These are phyloP conservation scores for Geranomyces michiganensis DNA, from an alignment of 192 early-diverging fungal species.

Conservation along the genomic window DNA sequence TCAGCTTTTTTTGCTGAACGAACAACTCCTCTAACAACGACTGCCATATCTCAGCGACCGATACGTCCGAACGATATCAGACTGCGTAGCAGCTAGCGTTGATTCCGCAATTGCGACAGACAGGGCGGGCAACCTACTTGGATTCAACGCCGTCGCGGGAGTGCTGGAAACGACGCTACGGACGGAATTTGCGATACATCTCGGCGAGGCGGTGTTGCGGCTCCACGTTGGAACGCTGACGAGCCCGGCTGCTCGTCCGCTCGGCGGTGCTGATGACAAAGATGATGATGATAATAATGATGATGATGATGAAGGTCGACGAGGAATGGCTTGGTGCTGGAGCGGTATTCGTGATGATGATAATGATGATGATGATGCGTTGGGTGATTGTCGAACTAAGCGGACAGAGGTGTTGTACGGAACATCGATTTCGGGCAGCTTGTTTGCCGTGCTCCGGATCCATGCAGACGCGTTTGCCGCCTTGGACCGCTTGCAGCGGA, in stretches of 20 bases:
- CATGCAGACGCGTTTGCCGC: not conserved
- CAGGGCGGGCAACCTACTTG: slow-evolving; percentile 33
- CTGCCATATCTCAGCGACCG: slow-evolving; percentile 19
- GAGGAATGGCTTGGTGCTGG: not conserved
- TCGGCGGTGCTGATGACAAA: not conserved
- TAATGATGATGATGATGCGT: not conserved
- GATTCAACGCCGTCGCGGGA: not conserved
- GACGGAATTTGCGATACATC: slow-evolving; percentile 29
- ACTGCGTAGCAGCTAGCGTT: slow-evolving; percentile 30
- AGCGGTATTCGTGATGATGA: not conserved
- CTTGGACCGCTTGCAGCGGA: not conserved
- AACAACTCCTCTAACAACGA: too few relatives aligned
- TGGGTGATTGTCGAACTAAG: not conserved
- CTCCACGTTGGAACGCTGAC: slow-evolving; percentile 30
- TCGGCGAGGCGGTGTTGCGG: slow-evolving; percentile 38
- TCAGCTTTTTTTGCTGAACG: slow-evolving; percentile 6
- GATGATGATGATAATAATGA: not conserved
- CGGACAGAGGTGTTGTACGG: slow-evolving; percentile 10
- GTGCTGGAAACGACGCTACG: not conserved
- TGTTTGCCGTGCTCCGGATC: slow-evolving; percentile 14
- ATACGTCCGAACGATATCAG: slow-evolving; percentile 9
- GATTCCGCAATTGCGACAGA: slow-evolving; percentile 25
- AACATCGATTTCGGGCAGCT: not conserved
- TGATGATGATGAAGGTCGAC: not conserved
- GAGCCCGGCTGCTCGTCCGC: not conserved